Evolutionary conservation across 495 filamentous ascomycete species (phyloP).

Genomic region (Penicillium samsonianum): DNA sequence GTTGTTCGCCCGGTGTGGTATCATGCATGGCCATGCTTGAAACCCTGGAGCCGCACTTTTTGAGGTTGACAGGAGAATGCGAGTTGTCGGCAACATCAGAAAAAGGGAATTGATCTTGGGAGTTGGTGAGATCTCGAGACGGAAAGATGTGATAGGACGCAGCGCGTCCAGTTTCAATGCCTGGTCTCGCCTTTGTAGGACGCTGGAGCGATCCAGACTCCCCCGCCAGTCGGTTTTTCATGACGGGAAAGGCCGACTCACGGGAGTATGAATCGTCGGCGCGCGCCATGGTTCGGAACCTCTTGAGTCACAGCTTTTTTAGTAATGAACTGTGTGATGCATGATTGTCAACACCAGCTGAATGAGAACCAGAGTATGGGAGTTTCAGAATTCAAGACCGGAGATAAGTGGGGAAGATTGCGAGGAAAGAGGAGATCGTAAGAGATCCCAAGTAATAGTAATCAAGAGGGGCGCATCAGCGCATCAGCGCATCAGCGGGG

Average conservation of each 20-base stretch:
- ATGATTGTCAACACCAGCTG: slow-evolving; percentile 17
- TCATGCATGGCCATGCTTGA: slow-evolving; percentile 16
- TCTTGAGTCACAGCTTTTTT: slow-evolving; percentile 14
- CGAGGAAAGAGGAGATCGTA: too few relatives aligned
- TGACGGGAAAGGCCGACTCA: slow-evolving; percentile 23
- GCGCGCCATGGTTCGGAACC: slow-evolving; percentile 27
- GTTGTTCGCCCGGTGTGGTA: slow-evolving; percentile 16
- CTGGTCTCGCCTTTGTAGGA: slow-evolving; percentile 13
- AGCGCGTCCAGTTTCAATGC: background rate
- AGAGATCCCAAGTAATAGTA: background rate
- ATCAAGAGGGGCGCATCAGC: slow-evolving; percentile 3
- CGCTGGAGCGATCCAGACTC: slow-evolving; percentile 17
- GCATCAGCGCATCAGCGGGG: slow-evolving; percentile 12
- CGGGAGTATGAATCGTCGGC: slow-evolving; percentile 23
- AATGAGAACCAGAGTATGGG: background rate
- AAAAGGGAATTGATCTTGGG: slow-evolving; percentile 21
- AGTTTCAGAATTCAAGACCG: background rate
- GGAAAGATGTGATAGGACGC: slow-evolving; percentile 14
- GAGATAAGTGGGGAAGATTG: slow-evolving; percentile 2
- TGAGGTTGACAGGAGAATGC: slow-evolving; percentile 10
- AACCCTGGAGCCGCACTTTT: slow-evolving; percentile 12
- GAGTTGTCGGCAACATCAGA: slow-evolving; percentile 22
- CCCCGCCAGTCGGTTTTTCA: slow-evolving; percentile 16
- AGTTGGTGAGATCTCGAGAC: slow-evolving; percentile 11
- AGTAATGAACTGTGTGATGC: slow-evolving; percentile 19